A percentile compares a stretch with the other conserved stretches of the same genome.
Conservation (phyloP, 1,284 basidiomycete genomes). For the Rhodotorula sp. region DNA sequence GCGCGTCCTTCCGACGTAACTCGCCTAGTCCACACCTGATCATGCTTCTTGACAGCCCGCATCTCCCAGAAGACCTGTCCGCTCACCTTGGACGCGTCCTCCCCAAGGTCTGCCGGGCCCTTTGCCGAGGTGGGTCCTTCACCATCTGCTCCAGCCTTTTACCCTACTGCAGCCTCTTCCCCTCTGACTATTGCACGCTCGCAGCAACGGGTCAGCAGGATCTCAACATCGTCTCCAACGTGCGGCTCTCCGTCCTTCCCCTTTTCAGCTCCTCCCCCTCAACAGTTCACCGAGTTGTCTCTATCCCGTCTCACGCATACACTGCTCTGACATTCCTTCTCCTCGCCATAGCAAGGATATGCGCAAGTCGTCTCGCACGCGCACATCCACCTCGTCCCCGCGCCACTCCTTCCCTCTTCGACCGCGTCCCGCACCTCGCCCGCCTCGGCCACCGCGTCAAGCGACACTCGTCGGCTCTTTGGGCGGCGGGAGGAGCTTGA, state of each 20-base stretch:
- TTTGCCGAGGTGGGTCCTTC: slow-evolving; percentile 62
- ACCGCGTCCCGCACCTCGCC: background rate
- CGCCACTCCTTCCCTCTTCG: slow-evolving; percentile 57
- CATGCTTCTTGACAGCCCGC: slow-evolving; percentile 49
- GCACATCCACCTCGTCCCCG: slow-evolving; percentile 76
- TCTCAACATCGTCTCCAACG: slow-evolving; percentile 70
- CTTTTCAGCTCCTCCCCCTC: slow-evolving; percentile 23
- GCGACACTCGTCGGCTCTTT: slow-evolving; percentile 49
- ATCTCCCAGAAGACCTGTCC: slow-evolving; percentile 64
- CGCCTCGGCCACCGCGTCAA: slow-evolving; percentile 28
- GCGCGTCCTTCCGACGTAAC: slow-evolving; percentile 41
- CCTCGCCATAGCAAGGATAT: slow-evolving; percentile 63
- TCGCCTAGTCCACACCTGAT: background rate
- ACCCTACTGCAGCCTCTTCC: background rate
- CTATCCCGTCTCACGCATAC: background rate
- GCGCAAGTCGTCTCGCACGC: slow-evolving; percentile 79
- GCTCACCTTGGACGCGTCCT: slow-evolving; percentile 63
- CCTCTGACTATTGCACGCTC: no score
- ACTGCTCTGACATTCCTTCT: background rate
- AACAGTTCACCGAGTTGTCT: no score
- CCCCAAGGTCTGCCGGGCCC: slow-evolving; percentile 63
- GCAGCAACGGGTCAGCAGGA: slow-evolving; percentile 66
- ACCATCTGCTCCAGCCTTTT: no score
- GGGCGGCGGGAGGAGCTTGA: slow-evolving; percentile 65
- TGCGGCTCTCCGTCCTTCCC: slow-evolving; percentile 7